These are phyloP conservation scores for Rhypophila decipiens DNA, from an alignment of 495 filamentous ascomycete species.

Conservation along the genomic window DNA sequence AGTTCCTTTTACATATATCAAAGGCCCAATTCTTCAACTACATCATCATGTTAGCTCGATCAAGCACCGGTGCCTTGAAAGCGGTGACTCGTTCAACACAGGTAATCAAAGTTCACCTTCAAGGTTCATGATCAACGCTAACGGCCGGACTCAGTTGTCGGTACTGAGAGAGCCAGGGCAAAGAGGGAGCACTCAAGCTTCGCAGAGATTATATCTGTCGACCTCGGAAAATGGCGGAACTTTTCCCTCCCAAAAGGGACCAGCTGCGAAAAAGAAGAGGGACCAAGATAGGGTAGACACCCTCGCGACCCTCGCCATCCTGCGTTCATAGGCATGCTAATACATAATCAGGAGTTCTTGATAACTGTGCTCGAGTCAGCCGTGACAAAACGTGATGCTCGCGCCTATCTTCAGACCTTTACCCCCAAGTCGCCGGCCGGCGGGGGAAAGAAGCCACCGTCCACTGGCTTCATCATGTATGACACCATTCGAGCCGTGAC, in stretches of 20 bases:
- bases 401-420: constrained; percentile 77
- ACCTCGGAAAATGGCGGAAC: constrained; percentile 9
- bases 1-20: too few species aligned
- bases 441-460: constrained; percentile 3
- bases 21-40: background rate
- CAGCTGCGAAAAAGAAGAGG: constrained; percentile 36
- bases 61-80: constrained; percentile 15
- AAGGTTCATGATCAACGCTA: background rate
- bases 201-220: constrained; percentile 7
- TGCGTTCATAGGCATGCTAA: too few species aligned
- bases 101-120: constrained; percentile 4
- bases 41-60: constrained; percentile 14
- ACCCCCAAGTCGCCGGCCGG: constrained; percentile 29
- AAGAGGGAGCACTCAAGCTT: background rate
- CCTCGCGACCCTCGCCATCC: too few species aligned
- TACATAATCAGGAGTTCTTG: constrained; percentile 64
- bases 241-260: constrained; percentile 5
- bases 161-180: constrained; percentile 1
- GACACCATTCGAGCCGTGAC: constrained; percentile 32
- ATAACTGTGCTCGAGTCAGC: constrained; percentile 76
- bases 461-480: constrained; percentile 18
- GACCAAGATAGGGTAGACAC: constrained; percentile 32
- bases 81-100: constrained; percentile 16
- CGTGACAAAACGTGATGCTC: constrained; percentile 84
- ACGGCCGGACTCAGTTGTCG: background rate